These are phyloP conservation scores for Clavispora fructus DNA, from an alignment of 805 yeast species.

Conservation along the genomic window DNA sequence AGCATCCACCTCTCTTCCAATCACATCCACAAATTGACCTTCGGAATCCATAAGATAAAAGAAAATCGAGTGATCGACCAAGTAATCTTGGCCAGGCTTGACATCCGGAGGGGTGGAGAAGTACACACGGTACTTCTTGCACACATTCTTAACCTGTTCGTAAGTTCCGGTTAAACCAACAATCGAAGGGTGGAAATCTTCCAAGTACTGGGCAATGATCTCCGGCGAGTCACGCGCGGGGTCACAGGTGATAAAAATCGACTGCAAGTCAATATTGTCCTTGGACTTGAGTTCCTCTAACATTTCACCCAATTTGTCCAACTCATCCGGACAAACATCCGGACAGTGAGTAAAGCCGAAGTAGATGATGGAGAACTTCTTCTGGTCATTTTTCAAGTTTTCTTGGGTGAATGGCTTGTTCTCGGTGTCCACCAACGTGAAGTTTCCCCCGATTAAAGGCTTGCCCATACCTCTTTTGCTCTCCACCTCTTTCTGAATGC, in stretches of 20 bases:
- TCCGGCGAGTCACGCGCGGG: conserved; percentile 93
- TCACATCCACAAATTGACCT: conserved; percentile 89
- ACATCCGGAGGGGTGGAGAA: conserved; percentile 95
- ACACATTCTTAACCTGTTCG: conserved; percentile 74
- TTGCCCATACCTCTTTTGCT: conserved; percentile 84
- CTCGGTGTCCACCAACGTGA: conserved; percentile 63
- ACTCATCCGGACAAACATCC: conserved; percentile 96
- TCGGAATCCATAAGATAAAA: conserved; percentile 98
- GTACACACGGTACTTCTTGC: conserved; percentile 89
- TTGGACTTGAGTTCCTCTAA: conserved; percentile 54
- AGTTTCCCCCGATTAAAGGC: conserved; percentile 91
- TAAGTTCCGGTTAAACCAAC: conserved; percentile 90
- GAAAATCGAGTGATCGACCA: conserved; percentile 96
- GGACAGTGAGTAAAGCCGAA: conserved; percentile 98
- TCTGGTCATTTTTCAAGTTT: conserved; percentile 55
- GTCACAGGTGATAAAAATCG: conserved; percentile 92
- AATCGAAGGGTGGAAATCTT: conserved; percentile 85
- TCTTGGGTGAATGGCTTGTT: conserved; percentile 73
- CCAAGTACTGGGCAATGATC: conserved; percentile 72
- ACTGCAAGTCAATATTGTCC: conserved; percentile 59
- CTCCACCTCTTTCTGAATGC: conserved; percentile 74
- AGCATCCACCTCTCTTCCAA: conserved; percentile 87
- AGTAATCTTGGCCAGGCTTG: conserved; percentile 92
- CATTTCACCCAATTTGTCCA: conserved; percentile 82
- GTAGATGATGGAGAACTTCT: conserved; percentile 76